Percentiles rank a stretch among this genome's conserved stretches.
Evolutionary conservation across 371 early-diverging fungal genomes (phyloP).

Genomic region (Neoconidiobolus thromboides): DNA sequence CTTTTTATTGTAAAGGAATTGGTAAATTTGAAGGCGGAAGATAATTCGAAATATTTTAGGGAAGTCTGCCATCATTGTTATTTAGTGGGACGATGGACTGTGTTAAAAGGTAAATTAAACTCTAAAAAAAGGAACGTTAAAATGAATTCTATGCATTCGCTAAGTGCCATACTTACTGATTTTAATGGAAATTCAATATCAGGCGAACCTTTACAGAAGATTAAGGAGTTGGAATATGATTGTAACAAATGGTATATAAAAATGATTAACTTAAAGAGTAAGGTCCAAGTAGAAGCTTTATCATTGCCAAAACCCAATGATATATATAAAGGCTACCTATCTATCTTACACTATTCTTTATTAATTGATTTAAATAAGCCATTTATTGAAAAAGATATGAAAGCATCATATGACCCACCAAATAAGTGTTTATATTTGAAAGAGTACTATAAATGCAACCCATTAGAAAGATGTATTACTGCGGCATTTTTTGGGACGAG

Average conservation of each 20-base stretch:
- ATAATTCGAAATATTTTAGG: not conserved
- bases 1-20: not conserved
- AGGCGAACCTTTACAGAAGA: no score
- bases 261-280: not conserved
- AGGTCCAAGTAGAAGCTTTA: not conserved
- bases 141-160: no score
- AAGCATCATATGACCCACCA: not conserved
- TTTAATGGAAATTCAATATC: no score
- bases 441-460: not conserved
- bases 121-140: no score
- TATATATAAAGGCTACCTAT: not conserved
- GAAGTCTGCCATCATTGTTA: not conserved
- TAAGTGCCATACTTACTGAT: no score
- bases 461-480: not conserved
- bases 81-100: not conserved
- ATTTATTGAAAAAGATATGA: not conserved
- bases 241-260: no score
- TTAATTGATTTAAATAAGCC: conserved; percentile 1
- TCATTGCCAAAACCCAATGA: not conserved
- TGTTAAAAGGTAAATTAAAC: not conserved
- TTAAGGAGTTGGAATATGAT: no score
- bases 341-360: not conserved
- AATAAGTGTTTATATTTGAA: not conserved
- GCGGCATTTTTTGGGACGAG: not conserved
- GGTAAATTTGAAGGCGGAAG: not conserved